Evolutionary conservation across 2,329 filamentous ascomycete genomes (phyloP).

Genomic region (Coniochaeta pulveracea): DNA sequence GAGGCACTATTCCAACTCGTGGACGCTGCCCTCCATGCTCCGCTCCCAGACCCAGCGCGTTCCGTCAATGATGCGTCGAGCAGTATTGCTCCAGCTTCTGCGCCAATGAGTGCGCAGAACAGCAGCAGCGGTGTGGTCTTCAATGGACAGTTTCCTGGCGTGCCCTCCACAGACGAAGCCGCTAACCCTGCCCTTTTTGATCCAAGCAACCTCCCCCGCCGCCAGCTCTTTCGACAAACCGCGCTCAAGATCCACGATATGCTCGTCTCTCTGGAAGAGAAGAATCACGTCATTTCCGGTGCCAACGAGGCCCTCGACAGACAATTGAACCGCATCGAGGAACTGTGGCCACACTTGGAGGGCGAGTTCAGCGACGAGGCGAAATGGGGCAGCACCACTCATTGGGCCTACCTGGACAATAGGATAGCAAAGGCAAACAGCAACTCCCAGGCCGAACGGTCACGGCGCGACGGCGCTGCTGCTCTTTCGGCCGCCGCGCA

Average conservation of each 20-base stretch:
- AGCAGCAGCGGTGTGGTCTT: constrained; percentile 29
- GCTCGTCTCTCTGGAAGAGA: constrained; percentile 87
- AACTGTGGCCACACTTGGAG: constrained; percentile 77
- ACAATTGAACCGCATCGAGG: constrained; percentile 74
- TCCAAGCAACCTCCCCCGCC: constrained; percentile 49
- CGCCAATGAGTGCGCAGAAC: constrained; percentile 37
- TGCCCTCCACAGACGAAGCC: constrained; percentile 30
- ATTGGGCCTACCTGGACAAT: constrained; percentile 93
- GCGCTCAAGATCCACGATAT: constrained; percentile 72
- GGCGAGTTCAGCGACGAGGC: constrained; percentile 89
- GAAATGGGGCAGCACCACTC: constrained; percentile 78
- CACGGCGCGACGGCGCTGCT: constrained; percentile 67
- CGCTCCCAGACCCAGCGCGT: constrained; percentile 30
- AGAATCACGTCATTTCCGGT: constrained; percentile 91
- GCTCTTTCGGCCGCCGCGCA: constrained; percentile 68
- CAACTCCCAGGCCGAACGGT: constrained; percentile 56
- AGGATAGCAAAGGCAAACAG: constrained; percentile 50
- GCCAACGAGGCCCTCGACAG: constrained; percentile 82
- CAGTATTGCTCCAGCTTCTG: constrained; percentile 28
- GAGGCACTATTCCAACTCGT: constrained; percentile 70
- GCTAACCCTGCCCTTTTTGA: constrained; percentile 36
- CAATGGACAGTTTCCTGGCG: constrained; percentile 23
- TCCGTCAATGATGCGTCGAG: constrained; percentile 31
- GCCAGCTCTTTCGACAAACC: constrained; percentile 67
- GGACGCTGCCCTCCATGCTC: constrained; percentile 45